These are phyloP conservation scores for Asterella californica DNA, from an alignment of 225 moss, liverwort and hornwort species.

Conservation along the genomic window DNA sequence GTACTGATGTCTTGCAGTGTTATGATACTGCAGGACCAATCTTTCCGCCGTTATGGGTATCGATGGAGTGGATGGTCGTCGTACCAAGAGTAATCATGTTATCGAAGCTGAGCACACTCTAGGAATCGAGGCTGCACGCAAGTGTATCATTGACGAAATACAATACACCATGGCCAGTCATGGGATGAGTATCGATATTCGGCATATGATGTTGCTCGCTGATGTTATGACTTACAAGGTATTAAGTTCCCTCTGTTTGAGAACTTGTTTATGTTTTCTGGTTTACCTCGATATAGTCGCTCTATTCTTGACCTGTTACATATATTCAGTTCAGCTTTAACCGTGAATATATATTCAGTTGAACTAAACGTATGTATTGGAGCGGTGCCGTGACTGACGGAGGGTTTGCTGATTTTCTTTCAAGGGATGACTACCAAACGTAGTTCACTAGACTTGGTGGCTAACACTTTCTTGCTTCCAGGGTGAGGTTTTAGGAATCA, in stretches of 20 bases:
- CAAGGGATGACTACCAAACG: no score
- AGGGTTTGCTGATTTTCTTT: no score
- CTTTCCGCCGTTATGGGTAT: constrained; percentile 90
- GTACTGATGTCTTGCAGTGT: neutral
- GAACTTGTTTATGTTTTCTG: neutral
- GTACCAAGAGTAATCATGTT: constrained; percentile 89
- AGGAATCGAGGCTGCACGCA: constrained; percentile 95
- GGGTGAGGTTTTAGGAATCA: constrained; percentile 99
- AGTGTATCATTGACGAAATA: constrained; percentile 91
- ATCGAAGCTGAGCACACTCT: constrained; percentile 98
- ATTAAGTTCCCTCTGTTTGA: neutral
- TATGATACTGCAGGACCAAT: constrained; percentile 65
- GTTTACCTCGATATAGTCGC: neutral
- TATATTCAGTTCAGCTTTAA: neutral
- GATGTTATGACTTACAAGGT: constrained; percentile 99
- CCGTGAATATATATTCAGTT: neutral
- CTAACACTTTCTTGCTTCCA: constrained; percentile 22
- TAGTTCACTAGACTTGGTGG: neutral
- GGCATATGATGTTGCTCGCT: constrained; percentile 98
- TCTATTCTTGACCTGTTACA: neutral
- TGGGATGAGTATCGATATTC: constrained; percentile 92
- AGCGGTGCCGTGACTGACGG: neutral
- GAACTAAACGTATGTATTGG: neutral
- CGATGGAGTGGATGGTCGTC: constrained; percentile 78
- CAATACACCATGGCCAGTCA: constrained; percentile 96